Conservation (phyloP, 345 rosid species). For the Euphorbia tirucalli region DNA sequence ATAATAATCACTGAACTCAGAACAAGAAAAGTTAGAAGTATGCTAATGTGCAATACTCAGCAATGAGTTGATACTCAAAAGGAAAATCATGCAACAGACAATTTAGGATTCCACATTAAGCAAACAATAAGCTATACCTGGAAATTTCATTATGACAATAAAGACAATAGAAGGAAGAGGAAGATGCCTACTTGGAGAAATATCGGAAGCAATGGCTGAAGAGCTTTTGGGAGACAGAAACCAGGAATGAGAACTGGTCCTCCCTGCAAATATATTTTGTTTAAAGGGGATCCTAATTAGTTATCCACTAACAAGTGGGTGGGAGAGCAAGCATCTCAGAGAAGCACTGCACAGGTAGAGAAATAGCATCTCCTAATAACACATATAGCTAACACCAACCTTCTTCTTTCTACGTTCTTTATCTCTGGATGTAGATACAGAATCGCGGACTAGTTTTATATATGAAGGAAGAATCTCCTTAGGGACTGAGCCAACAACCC, state of each 20-base stretch:
- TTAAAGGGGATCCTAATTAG: conserved; percentile 10
- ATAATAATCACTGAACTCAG: neutral
- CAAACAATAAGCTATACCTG: neutral
- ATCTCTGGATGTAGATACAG: conserved; percentile 90
- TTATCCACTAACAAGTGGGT: conserved; percentile 9
- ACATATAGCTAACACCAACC: conserved; percentile 38
- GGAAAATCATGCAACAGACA: neutral
- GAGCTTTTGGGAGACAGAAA: conserved; percentile 90
- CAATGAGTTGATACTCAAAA: neutral
- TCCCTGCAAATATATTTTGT: conserved; percentile 65
- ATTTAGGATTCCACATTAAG: neutral
- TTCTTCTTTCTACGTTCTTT: conserved; percentile 87
- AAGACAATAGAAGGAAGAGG: conserved; percentile 1
- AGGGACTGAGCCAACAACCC: conserved; percentile 88
- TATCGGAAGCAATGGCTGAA: conserved; percentile 89
- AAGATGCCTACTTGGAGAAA: conserved; percentile 69
- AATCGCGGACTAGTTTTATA: conserved; percentile 86
- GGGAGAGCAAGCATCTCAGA: neutral
- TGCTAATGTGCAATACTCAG: neutral
- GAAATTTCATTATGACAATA: conserved; percentile 4
- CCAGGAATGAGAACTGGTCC: conserved; percentile 89
- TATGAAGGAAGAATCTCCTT: conserved; percentile 89
- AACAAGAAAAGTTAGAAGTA: neutral
- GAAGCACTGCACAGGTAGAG: neutral
- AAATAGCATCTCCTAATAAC: neutral